Conservation (phyloP, 2,329 filamentous ascomycete species). For the Teratosphaeria nubilosa region DNA sequence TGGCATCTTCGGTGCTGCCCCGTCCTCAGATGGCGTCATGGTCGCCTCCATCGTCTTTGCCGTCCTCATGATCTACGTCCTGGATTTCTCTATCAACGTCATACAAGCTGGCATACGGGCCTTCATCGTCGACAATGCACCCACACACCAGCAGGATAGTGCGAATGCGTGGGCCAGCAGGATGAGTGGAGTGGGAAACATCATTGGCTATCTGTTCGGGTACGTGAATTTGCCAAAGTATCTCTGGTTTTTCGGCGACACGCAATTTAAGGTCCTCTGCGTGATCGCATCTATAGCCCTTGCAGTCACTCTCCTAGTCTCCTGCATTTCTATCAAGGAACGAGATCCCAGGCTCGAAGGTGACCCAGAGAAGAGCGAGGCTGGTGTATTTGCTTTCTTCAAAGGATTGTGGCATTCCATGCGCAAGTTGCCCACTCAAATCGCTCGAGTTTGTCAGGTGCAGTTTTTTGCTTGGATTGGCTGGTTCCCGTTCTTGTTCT, state of each 20-base stretch:
- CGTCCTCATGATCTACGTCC: slow-evolving; percentile 75
- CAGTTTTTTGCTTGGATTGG: slow-evolving; percentile 75
- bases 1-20: slow-evolving; percentile 56
- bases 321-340: slow-evolving; percentile 60
- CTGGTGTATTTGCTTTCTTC: slow-evolving; percentile 71
- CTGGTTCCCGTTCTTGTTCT: slow-evolving; percentile 92
- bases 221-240: slow-evolving; percentile 68
- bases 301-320: slow-evolving; percentile 58
- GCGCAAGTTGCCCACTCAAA: slow-evolving; percentile 68
- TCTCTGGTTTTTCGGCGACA: slow-evolving; percentile 71
- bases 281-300: slow-evolving; percentile 72
- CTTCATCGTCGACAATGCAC: slow-evolving; percentile 88
- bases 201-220: slow-evolving; percentile 78
- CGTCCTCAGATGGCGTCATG: slow-evolving; percentile 51
- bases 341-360: slow-evolving; percentile 68
- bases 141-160: slow-evolving; percentile 83
- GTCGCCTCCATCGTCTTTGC: slow-evolving; percentile 58
- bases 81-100: slow-evolving; percentile 93
- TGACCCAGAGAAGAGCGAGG: slow-evolving; percentile 47
- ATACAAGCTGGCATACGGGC: slow-evolving; percentile 86
- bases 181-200: slow-evolving; percentile 78
- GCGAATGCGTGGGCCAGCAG: slow-evolving; percentile 93
- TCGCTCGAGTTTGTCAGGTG: slow-evolving; percentile 61
- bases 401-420: slow-evolving; percentile 66
- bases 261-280: slow-evolving; percentile 88